Conservation (phyloP, 2,329 filamentous ascomycete species). For the Stylonectria norvegica region DNA sequence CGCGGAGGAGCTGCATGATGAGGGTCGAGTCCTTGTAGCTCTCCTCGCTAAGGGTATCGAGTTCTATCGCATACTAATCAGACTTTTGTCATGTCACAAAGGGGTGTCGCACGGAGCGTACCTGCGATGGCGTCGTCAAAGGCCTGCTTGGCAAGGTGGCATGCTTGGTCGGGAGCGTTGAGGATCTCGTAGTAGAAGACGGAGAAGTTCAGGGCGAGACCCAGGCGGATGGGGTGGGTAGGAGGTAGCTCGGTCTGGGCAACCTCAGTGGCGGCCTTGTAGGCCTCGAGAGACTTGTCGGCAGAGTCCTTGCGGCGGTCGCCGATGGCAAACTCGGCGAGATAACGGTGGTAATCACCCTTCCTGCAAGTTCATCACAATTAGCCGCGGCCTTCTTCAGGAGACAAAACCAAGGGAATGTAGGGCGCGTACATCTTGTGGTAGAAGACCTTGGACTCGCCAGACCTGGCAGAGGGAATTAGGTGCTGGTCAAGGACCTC, state of each 20-base stretch:
- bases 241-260: conserved; percentile 96
- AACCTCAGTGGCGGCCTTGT: conserved; percentile 99
- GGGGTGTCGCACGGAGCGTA: neutral
- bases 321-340: conserved; percentile 88
- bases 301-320: conserved; percentile 90
- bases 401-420: conserved; percentile 17
- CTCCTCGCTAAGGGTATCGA: conserved; percentile 95
- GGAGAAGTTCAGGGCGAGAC: conserved; percentile 97
- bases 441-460: conserved; percentile 99
- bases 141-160: conserved; percentile 98
- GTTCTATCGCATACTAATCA: conserved; percentile 54
- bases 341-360: conserved; percentile 95
- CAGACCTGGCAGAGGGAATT: conserved; percentile 92
- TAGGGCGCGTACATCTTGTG: conserved; percentile 86
- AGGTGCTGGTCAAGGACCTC: conserved; percentile 89
- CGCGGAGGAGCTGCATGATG: conserved; percentile 97
- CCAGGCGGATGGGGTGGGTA: conserved; percentile 96
- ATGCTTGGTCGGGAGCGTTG: conserved; percentile 96
- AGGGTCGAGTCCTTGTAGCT: conserved; percentile 99
- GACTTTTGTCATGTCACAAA: neutral
- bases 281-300: conserved; percentile 86
- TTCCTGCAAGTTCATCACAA: conserved; percentile 59
- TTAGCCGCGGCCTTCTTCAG: no score
- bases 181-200: conserved; percentile 99
- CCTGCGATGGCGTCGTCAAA: conserved; percentile 96